Base-by-base conservation (phyloP, 306 rosid genomes). In the Lotus japonicus region DNA sequence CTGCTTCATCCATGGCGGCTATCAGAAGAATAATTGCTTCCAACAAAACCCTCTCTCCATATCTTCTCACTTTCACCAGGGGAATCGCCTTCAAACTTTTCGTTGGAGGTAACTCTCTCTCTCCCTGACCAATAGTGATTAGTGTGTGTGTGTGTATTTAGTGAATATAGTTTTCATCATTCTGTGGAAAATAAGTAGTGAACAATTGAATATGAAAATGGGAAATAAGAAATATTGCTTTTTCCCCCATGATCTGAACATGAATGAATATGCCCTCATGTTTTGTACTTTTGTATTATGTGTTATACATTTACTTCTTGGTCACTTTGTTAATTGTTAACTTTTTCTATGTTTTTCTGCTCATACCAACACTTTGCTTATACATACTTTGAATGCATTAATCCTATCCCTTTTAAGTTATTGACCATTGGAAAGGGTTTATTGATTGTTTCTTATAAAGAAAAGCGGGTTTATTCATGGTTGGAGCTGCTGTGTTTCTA, bases 21-120 rank as follows among this genome's bases (percentile, higher is more conserved):
- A 21, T 69, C 33, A 44, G 63, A 70, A 77, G 77, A 69, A 26
- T 77, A 5, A 48, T 62, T 7, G 17, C 49, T 12, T 39, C 56
- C 38, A 70, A 33, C 23, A 36, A 13, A 50, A 19, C 53, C 48
- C 60, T 57, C 14, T 15, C 64, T n/a, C 72, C 80, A 2, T 61
- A 68, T 73, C 80, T 72, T 57, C 76, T 69, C 42, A 16, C 33
- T 70, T 76, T 60, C 16, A 72, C 64, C 63, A 41, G 85, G 11
- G 80, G 64, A 50, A 73, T 81, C 28, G 58, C 85, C 17, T 81
- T 33, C 71, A 81, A 64, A 66, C 85, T 81, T 55, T 81, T 81
- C 58, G 80, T 81, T 46, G 85, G 82, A 77, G 85, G 82, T 74
- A 14, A 2, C 43, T 39, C 50, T 64, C 58, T 53, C 71, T 31